Base-by-base conservation (phyloP, 2,329 filamentous ascomycete genomes). In the Thelonectria rubi region DNA sequence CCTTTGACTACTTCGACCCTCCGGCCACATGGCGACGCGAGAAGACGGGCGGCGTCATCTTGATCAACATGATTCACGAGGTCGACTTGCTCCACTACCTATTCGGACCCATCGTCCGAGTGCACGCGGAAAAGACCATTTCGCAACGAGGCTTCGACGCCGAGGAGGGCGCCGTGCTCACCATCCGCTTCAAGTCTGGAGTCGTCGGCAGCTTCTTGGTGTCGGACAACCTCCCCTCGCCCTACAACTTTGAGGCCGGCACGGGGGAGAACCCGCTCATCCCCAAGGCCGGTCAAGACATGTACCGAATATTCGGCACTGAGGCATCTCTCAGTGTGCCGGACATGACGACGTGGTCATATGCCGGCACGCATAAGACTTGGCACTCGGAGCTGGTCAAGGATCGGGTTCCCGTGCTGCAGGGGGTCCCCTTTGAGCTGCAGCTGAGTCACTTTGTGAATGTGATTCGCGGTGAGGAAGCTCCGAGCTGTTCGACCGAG, bases 1-100 rank as follows among this genome's bases (percentile, higher is more conserved):
- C 85, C 0, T 48, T 68, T 0, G 58, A 74, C 0, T 88, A 88
- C 72, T 88, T 84, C 63, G 75, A 79, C 2, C 64, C 78, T 0
- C 79, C 80, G 0, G 74, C 75, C 0, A 78, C 80, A 40, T 87
- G 86, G 85, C 78, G 83, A 14, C 76, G 78, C 7, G 67, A 73
- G 4, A 57, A 65, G 2, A 72, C 76, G 2, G 81, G 80, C 1
- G 85, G 84, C 0, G 80, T 82, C 0, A 74, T 88, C 8, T 74
- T 83, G 3, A 87, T 87, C 62, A 88, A 88, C 67, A 74, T 88
- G 45, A 80, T 88, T n/a, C 86, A 88, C 66, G 86, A 88, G 51
- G 75, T 88, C 40, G 86, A 88, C 62, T 73, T 87, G 0, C 74
- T 88, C 17, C 85, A 87, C 48, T 81, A 83, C 70, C 74, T 88